Evolutionary conservation across 2,329 filamentous ascomycete genomes (phyloP), one percentile per base, ranked within the genome.

Genomic region (Fusarium lyarnte): DNA sequence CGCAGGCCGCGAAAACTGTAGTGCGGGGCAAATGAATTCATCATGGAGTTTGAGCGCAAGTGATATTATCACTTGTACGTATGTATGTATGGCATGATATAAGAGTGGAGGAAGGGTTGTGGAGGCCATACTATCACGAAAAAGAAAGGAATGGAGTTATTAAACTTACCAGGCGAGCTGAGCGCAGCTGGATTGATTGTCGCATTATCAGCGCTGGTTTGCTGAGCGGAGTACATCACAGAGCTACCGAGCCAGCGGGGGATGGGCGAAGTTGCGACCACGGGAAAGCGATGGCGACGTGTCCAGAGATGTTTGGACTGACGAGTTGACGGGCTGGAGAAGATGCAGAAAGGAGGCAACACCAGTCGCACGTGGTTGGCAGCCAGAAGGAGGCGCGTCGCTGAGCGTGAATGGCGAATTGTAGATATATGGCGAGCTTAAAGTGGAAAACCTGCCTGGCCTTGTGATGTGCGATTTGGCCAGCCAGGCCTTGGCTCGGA

Each of bases 161-260:
- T 61, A 16, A 60, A 87, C 85, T 83, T 91, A 95, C 93, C 90
- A 86, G 91, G 86, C 81, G 91, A 91, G 85, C 92, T 94, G 85
- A 97, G 88, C 74, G 92, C 93, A 79, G 93, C 93, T 82, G 94
- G 94, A 87, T 97, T 94, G 87, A 97, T 96, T 81, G 94, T 97
- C 81, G 92, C 93, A 86, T 92, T 92, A 82, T 93, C 92, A 88
- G 93, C 92, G 84, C 90, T 90, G 87, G 91, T 92, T 83, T 91
- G 88, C 83, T 77, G 81, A 67, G 77, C 79, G 70, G 80, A 79
- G 79, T 82, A 82, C 82, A 83, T 83, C 78, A 71, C 78, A 75
- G 63, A 76, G 63, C 72, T 74, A 70, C 73, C 74, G 73, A 74
- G 67, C 72, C 74, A 78, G 72, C 64, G 66, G 68, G 74, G 61